Evolutionary conservation across 495 filamentous ascomycete genomes (phyloP).

Genomic region (Penicillium arizonense): DNA sequence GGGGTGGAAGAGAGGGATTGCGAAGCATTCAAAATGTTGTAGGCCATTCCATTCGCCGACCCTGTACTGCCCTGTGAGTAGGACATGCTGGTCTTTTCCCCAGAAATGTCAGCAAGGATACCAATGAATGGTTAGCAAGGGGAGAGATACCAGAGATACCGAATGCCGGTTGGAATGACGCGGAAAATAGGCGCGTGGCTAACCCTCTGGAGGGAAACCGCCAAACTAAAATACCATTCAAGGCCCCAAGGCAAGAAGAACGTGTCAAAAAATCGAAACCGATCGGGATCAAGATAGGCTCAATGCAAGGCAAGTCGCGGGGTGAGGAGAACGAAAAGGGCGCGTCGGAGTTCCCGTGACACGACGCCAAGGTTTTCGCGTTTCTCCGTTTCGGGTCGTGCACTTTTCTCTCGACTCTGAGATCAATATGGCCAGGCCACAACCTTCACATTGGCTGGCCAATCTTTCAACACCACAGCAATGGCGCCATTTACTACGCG

Average conservation of each 20-base stretch:
- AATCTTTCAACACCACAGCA: constrained; percentile 16
- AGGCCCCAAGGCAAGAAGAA: constrained; percentile 10
- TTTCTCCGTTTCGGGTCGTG: constrained; percentile 28
- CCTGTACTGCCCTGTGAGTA: constrained; percentile 46
- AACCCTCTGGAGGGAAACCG: constrained; percentile 27
- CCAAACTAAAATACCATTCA: constrained; percentile 17
- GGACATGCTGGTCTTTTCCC: constrained; percentile 29
- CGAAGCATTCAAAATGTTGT: constrained; percentile 48
- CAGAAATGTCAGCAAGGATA: constrained; percentile 9
- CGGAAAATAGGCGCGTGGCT: constrained; percentile 40
- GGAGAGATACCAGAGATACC: constrained; percentile 29
- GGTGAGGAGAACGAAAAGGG: constrained; percentile 24
- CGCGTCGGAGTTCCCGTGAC: constrained; percentile 34
- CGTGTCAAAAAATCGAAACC: constrained; percentile 9
- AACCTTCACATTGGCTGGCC: constrained; percentile 21
- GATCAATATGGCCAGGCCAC: constrained; percentile 23
- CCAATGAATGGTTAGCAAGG: constrained; percentile 15
- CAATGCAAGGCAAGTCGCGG: constrained; percentile 28
- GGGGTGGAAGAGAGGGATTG: constrained; percentile 55
- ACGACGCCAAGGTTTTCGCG: constrained; percentile 30
- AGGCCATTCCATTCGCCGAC: constrained; percentile 38
- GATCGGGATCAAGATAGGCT: constrained; percentile 14
- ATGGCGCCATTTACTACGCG: constrained; percentile 67
- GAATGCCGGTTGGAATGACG: constrained; percentile 29
- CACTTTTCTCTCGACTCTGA: constrained; percentile 16